These are phyloP conservation scores for Aspergillus sp. DNA, from an alignment of 2,329 filamentous ascomycete species.

Conservation along the genomic window DNA sequence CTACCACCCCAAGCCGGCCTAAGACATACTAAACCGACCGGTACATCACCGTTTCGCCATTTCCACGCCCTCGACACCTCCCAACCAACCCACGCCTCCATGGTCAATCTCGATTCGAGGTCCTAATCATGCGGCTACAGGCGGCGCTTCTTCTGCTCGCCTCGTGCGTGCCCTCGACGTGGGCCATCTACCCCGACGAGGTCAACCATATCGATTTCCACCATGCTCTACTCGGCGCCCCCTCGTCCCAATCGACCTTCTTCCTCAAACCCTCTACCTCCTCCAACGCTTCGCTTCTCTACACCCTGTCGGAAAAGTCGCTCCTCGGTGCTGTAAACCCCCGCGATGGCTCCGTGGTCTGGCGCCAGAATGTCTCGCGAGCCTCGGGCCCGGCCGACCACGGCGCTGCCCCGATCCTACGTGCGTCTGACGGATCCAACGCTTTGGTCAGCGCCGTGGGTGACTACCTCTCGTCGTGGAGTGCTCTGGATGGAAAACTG, in stretches of 20 bases:
- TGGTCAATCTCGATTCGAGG: slow-evolving; percentile 29
- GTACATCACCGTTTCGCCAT: not conserved
- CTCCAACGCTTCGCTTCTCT: slow-evolving; percentile 85
- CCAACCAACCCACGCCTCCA: slow-evolving; percentile 25
- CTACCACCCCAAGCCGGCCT: not conserved
- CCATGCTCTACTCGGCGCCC: slow-evolving; percentile 80
- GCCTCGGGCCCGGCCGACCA: slow-evolving; percentile 28
- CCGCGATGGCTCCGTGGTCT: slow-evolving; percentile 77
- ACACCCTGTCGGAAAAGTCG: slow-evolving; percentile 81
- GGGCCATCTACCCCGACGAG: slow-evolving; percentile 84
- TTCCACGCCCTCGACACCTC: not conserved
- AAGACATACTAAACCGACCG: not conserved
- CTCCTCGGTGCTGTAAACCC: slow-evolving; percentile 88
- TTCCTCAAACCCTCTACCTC: slow-evolving; percentile 83
- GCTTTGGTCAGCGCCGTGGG: slow-evolving; percentile 74
- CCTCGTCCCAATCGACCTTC: slow-evolving; percentile 81
- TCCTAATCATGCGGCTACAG: slow-evolving; percentile 42
- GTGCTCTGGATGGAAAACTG: slow-evolving; percentile 75
- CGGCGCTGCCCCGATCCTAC: slow-evolving; percentile 47
- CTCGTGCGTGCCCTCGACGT: slow-evolving; percentile 51
- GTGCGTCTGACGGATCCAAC: slow-evolving; percentile 75
- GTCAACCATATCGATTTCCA: slow-evolving; percentile 92
- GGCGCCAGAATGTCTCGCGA: slow-evolving; percentile 73
- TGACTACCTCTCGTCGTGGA: slow-evolving; percentile 73
- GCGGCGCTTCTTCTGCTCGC: slow-evolving; percentile 39